These are phyloP conservation scores for Fusarium tanahbumbuense DNA, from an alignment of 2,329 filamentous ascomycete genomes.

Conservation along the genomic window DNA sequence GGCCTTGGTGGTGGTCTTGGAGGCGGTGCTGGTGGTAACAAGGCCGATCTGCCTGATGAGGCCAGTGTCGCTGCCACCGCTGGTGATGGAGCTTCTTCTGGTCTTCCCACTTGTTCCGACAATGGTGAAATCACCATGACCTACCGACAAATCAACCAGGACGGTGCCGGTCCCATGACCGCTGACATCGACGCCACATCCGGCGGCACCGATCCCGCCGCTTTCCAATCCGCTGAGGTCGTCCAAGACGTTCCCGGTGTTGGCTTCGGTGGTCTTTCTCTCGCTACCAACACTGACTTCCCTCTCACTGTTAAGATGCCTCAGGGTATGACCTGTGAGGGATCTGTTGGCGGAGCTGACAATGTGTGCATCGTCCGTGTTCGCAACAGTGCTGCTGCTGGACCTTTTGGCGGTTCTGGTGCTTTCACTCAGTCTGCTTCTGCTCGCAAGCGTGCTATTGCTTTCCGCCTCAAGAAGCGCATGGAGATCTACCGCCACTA, in stretches of 20 bases:
- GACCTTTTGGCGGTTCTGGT: constrained; percentile 74
- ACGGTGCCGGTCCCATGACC: constrained; percentile 72
- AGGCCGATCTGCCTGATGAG: constrained; percentile 50
- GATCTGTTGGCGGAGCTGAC: constrained; percentile 65
- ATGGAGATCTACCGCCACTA: constrained; percentile 48
- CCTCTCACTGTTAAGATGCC: constrained; percentile 74
- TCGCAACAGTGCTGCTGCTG: constrained; percentile 70
- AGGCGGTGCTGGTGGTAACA: constrained; percentile 40
- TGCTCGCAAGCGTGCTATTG: constrained; percentile 71
- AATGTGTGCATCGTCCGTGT: constrained; percentile 75
- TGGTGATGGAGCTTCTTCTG: constrained; percentile 63
- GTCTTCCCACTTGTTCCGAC: constrained; percentile 70
- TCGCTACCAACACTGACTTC: constrained; percentile 72
- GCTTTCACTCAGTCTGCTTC: constrained; percentile 71
- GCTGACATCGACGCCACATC: constrained; percentile 72
- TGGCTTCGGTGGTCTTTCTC: constrained; percentile 66
- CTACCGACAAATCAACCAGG: constrained; percentile 76
- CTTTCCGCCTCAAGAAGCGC: constrained; percentile 59
- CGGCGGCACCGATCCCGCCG: constrained; percentile 68
- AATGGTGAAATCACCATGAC: constrained; percentile 72
- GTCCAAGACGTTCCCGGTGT: constrained; percentile 71
- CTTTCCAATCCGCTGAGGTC: constrained; percentile 70
- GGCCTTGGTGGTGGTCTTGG: constrained; percentile 41
- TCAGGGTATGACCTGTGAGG: constrained; percentile 74
- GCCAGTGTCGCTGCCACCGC: constrained; percentile 64